phyloP scores from a whole-genome alignment of 2,329 filamentous ascomycete genomes.

The Teratosphaeria epicoccoides region DNA sequence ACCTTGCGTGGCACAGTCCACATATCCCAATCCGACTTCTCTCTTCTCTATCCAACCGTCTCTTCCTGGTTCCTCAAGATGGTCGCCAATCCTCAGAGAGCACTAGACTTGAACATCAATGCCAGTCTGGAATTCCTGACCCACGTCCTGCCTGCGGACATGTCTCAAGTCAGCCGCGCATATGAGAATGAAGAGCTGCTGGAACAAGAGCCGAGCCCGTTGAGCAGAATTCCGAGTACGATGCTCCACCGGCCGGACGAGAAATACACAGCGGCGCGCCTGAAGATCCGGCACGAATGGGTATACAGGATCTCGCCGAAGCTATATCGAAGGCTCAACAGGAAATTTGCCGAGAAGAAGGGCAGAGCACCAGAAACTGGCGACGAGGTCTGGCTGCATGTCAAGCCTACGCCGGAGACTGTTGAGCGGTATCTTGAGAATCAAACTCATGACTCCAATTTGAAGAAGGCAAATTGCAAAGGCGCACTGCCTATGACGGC shows the following conservation, averaged over 20 bases:
- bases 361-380: constrained; percentile 26
- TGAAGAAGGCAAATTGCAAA: constrained; percentile 5
- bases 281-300: constrained; percentile 51
- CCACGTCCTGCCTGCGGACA: constrained; percentile 39
- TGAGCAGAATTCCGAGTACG: constrained; percentile 41
- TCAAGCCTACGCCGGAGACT: constrained; percentile 25
- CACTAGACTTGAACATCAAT: constrained; percentile 53
- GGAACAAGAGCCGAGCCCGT: constrained; percentile 20
- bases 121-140: constrained; percentile 53
- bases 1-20: constrained; percentile 51
- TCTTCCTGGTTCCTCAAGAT: constrained; percentile 51
- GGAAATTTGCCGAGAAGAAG: constrained; percentile 26
- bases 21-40: constrained; percentile 56
- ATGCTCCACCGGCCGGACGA: constrained; percentile 41
- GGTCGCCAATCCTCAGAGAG: constrained; percentile 51
- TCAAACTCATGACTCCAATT: not conserved
- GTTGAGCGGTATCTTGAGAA: constrained; percentile 11
- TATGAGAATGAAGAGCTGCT: constrained; percentile 45
- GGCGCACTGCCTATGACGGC: constrained; percentile 4
- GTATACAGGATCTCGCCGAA: constrained; percentile 38
- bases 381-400: constrained; percentile 47
- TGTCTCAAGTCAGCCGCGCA: constrained; percentile 39
- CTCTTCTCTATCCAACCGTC: constrained; percentile 50
- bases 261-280: constrained; percentile 47
- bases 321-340: constrained; percentile 32